Conservation (phyloP, 2,329 filamentous ascomycete genomes). For the Aschersonia sp. region DNA sequence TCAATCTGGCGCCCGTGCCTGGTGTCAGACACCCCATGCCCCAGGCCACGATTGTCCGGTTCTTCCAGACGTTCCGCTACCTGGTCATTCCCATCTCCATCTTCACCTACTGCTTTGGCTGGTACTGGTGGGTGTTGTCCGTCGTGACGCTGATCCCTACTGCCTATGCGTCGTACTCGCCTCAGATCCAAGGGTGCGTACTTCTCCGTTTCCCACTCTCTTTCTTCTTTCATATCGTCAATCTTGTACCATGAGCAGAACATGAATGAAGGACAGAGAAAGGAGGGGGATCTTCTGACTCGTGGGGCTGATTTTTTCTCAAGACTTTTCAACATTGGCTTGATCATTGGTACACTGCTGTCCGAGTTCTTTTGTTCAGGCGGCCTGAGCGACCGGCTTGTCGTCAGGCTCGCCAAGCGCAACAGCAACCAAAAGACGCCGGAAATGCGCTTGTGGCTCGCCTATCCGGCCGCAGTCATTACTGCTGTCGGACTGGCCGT, state of each 20-base stretch:
- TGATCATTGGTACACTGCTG: constrained; percentile 36
- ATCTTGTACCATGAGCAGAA: neutral
- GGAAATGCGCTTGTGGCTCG: constrained; percentile 42
- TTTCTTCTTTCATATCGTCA: neutral
- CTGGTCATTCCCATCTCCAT: constrained; percentile 29
- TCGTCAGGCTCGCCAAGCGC: constrained; percentile 26
- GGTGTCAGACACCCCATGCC: constrained; percentile 34
- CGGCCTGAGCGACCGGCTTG: constrained; percentile 33
- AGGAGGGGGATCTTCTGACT: neutral
- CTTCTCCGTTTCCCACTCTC: neutral
- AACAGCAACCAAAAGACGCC: constrained; percentile 28
- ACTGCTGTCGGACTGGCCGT: constrained; percentile 33
- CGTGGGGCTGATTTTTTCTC: neutral
- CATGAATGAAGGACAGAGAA: neutral
- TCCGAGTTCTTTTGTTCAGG: constrained; percentile 33
- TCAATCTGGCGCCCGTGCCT: constrained; percentile 30
- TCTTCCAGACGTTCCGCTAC: constrained; percentile 30
- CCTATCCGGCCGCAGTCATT: constrained; percentile 34
- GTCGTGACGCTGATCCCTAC: constrained; percentile 37
- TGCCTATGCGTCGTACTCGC: constrained; percentile 31
- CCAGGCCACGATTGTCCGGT: constrained; percentile 29
- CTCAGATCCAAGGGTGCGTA: constrained; percentile 30
- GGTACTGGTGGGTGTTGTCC: constrained; percentile 43
- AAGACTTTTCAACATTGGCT: constrained; percentile 34
- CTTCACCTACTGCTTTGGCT: constrained; percentile 33